Conservation (phyloP, 805 yeast species). For the Starmerella bacillaris region DNA sequence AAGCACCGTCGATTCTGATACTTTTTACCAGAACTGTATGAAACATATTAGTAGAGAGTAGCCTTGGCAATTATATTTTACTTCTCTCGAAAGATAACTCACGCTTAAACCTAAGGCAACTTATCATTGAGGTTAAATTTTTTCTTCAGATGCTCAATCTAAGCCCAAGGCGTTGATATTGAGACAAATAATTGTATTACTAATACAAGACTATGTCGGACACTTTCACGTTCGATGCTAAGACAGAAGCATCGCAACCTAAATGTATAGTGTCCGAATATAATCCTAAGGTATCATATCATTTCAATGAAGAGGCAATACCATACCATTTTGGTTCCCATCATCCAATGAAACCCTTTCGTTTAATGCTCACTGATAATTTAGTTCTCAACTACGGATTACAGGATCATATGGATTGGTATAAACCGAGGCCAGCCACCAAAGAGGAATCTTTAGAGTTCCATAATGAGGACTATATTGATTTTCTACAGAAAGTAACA, state of each 20-base stretch:
- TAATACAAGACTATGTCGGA: constrained; percentile 10
- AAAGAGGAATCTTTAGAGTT: constrained; percentile 60
- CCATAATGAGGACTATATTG: constrained; percentile 73
- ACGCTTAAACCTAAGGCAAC: too few species aligned
- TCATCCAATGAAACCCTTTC: constrained; percentile 97
- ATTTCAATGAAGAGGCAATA: constrained; percentile 63
- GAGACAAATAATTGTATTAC: neutral
- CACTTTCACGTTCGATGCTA: constrained; percentile 28
- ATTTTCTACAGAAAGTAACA: constrained; percentile 56
- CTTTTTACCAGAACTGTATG: too few species aligned
- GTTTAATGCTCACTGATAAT: constrained; percentile 86
- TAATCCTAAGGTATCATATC: constrained; percentile 50
- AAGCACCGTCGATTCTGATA: too few species aligned
- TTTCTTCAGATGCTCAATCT: too few species aligned
- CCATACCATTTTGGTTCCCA: constrained; percentile 77
- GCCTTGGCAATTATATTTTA: too few species aligned
- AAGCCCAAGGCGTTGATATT: too few species aligned
- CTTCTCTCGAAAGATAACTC: too few species aligned
- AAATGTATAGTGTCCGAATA: constrained; percentile 22
- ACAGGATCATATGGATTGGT: constrained; percentile 79
- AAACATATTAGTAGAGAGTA: too few species aligned
- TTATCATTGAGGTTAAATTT: too few species aligned
- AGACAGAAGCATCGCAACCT: constrained; percentile 30
- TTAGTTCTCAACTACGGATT: constrained; percentile 68
- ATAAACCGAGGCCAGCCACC: constrained; percentile 68